A percentile compares a stretch with the other conserved stretches of the same genome.
phyloP scores from a whole-genome alignment of 345 rosid genomes.

The Eucalyptus microcorys region DNA sequence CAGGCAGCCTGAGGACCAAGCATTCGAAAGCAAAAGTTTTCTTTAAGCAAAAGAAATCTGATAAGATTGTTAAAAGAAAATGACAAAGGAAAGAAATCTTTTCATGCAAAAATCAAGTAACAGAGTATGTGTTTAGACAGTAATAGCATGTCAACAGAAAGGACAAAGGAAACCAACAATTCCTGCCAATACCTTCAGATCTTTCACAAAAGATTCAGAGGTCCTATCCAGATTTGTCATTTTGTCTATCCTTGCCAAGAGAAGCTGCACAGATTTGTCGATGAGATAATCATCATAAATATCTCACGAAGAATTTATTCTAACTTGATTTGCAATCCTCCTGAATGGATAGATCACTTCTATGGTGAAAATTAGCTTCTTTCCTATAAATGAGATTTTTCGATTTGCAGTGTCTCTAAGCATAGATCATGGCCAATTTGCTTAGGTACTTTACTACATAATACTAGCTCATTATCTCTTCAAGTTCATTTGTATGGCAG shows the following conservation, averaged over 20 bases:
- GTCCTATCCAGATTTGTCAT: constrained; percentile 5
- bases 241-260: constrained; percentile 36
- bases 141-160: background rate
- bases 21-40: background rate
- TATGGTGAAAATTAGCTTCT: background rate
- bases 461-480: background rate
- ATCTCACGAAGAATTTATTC: background rate
- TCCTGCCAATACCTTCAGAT: constrained; percentile 22
- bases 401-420: background rate
- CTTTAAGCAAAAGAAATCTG: background rate
- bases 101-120: background rate
- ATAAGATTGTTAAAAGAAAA: background rate
- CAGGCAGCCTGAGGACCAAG: background rate
- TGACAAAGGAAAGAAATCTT: background rate
- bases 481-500: background rate
- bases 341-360: background rate
- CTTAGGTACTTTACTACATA: background rate
- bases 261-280: constrained; percentile 18
- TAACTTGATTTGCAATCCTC: background rate
- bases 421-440: background rate
- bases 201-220: constrained; percentile 23
- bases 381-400: background rate
- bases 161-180: background rate
- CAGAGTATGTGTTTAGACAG: background rate
- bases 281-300: background rate